Percentiles rank a stretch among this genome's conserved stretches.
phyloP scores from a whole-genome alignment of 805 yeast genomes.

The Priceomyces medius region DNA sequence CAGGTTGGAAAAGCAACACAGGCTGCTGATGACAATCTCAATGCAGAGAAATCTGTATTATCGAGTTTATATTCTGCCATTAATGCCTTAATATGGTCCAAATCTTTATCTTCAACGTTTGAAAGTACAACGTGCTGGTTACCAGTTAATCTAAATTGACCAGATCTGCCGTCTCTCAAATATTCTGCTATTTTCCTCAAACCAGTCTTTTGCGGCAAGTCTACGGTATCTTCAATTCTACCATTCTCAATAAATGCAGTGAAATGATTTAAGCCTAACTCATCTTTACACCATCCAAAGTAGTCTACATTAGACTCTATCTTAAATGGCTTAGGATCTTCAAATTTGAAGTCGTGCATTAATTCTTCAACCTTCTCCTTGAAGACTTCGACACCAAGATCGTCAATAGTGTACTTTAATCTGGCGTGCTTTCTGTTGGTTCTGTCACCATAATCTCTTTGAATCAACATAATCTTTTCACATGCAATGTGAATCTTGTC shows the following conservation, averaged over 20 bases:
- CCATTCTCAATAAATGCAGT: slow-evolving; percentile 96
- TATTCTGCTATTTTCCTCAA: slow-evolving; percentile 73
- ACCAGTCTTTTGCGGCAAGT: slow-evolving; percentile 86
- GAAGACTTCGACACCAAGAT: slow-evolving; percentile 84
- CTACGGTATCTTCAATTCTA: slow-evolving; percentile 90
- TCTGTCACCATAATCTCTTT: slow-evolving; percentile 94
- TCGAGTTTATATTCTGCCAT: slow-evolving; percentile 77
- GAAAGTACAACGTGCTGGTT: slow-evolving; percentile 88
- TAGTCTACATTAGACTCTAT: slow-evolving; percentile 86
- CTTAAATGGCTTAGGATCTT: slow-evolving; percentile 66
- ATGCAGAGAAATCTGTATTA: slow-evolving; percentile 76
- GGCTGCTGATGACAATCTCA: slow-evolving; percentile 89
- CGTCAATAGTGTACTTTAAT: slow-evolving; percentile 94
- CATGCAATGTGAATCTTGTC: slow-evolving; percentile 76
- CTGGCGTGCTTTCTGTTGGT: slow-evolving; percentile 96
- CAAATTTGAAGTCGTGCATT: slow-evolving; percentile 75
- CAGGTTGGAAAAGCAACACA: slow-evolving; percentile 99
- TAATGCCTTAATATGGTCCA: slow-evolving; percentile 59
- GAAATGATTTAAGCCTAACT: slow-evolving; percentile 79
- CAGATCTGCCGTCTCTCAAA: slow-evolving; percentile 57
- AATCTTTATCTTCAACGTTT: slow-evolving; percentile 66
- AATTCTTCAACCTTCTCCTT: slow-evolving; percentile 78
- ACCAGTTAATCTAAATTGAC: slow-evolving; percentile 92
- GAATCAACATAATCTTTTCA: slow-evolving; percentile 90
- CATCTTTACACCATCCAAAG: slow-evolving; percentile 93